Evolutionary conservation across 257 asterid genomes (phyloP).

Genomic region (Ballota nigra): DNA sequence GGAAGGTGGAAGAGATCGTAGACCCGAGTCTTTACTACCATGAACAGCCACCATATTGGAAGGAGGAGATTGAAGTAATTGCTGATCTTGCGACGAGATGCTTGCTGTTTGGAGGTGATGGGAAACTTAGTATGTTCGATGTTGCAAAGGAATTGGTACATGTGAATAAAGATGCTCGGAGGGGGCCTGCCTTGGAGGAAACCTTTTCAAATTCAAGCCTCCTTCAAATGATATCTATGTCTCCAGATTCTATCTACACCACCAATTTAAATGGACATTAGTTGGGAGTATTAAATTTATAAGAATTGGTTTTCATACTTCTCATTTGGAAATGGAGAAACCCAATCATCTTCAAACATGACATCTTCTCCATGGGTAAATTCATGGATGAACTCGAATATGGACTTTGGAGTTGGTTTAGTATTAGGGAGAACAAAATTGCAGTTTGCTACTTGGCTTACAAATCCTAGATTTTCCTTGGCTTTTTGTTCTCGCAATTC

Average conservation of each 20-base stretch:
- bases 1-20: constrained; percentile 64
- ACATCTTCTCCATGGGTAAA: no score
- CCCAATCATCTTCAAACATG: no score
- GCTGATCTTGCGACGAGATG: constrained; percentile 75
- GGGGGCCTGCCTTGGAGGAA: constrained; percentile 56
- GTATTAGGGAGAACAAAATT: no score
- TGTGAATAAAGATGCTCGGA: constrained; percentile 33
- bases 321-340: no score
- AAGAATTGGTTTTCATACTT: background rate
- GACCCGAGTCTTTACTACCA: constrained; percentile 68
- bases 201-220: constrained; percentile 78
- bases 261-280: background rate
- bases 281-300: background rate
- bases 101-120: constrained; percentile 54
- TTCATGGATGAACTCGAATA: no score
- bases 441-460: no score
- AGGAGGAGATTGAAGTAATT: constrained; percentile 53
- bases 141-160: constrained; percentile 61
- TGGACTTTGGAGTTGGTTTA: no score
- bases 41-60: constrained; percentile 45
- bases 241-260: constrained; percentile 60
- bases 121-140: constrained; percentile 53
- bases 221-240: constrained; percentile 80
- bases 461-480: no score
- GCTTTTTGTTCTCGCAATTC: no score